phyloP scores from a whole-genome alignment of 1,284 basidiomycete species.

The Naganishia albida region DNA sequence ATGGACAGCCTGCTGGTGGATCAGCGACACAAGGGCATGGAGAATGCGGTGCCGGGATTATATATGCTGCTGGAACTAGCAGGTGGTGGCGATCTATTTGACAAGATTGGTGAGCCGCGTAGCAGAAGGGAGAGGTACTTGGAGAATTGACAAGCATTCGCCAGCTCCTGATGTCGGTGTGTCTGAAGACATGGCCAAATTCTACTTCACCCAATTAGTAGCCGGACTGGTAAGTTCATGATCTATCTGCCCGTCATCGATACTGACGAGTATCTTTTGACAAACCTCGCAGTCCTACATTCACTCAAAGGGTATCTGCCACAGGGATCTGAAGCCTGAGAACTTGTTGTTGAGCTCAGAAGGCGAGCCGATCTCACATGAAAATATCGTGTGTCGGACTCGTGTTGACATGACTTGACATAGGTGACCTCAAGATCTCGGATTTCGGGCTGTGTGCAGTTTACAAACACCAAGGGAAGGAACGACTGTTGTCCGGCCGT shows the following conservation, averaged over 20 bases:
- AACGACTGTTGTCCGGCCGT: slow-evolving; percentile 72
- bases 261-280: background rate
- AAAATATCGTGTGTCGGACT: no score
- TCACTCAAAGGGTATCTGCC: slow-evolving; percentile 86
- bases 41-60: slow-evolving; percentile 65
- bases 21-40: slow-evolving; percentile 58
- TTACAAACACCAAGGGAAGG: slow-evolving; percentile 83
- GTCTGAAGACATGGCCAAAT: slow-evolving; percentile 82
- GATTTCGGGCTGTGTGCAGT: slow-evolving; percentile 95
- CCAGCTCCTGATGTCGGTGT: slow-evolving; percentile 83
- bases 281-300: slow-evolving; percentile 66
- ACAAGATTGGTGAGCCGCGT: slow-evolving; percentile 81
- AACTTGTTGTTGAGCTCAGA: slow-evolving; percentile 81
- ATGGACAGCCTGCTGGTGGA: slow-evolving; percentile 75
- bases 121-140: background rate
- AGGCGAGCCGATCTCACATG: slow-evolving; percentile 58
- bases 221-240: slow-evolving; percentile 62
- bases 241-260: slow-evolving; percentile 52
- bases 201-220: slow-evolving; percentile 88
- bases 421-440: slow-evolving; percentile 74
- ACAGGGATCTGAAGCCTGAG: slow-evolving; percentile 95
- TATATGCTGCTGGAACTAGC: slow-evolving; percentile 94
- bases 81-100: slow-evolving; percentile 91
- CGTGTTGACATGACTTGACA: no score
- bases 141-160: background rate